Conservation (phyloP, 306 rosid genomes). For the Canavalia gladiata region DNA sequence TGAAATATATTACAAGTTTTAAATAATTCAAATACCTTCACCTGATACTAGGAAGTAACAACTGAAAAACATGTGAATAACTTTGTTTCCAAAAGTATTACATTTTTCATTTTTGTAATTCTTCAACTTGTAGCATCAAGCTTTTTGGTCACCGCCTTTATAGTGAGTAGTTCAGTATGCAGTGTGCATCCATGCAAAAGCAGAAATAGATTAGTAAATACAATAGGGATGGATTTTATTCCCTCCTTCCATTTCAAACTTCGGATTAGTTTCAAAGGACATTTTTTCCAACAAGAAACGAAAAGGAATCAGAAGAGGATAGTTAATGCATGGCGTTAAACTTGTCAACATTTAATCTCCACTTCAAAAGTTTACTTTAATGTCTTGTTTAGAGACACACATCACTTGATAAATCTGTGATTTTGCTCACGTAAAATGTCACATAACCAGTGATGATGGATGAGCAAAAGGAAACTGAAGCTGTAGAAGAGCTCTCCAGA, state of each 20-base stretch:
- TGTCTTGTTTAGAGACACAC: neutral
- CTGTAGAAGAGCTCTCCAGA: slow-evolving; percentile 70
- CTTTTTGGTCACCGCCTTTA: neutral
- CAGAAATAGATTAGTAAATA: neutral
- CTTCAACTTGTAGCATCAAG: neutral
- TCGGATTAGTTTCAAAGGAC: too few species aligned
- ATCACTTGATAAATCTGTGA: slow-evolving; percentile 17
- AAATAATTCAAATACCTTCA: slow-evolving; percentile 6
- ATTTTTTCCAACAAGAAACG: too few species aligned
- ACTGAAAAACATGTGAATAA: neutral
- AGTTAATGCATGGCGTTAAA: slow-evolving; percentile 10
- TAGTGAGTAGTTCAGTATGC: neutral
- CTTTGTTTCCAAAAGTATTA: slow-evolving; percentile 18
- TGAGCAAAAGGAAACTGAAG: slow-evolving; percentile 78
- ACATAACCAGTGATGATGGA: slow-evolving; percentile 77
- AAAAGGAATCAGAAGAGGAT: neutral
- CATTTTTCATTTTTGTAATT: neutral
- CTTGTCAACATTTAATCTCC: slow-evolving; percentile 4
- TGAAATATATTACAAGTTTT: slow-evolving; percentile 1
- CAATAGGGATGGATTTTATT: neutral
- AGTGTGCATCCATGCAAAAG: slow-evolving; percentile 1
- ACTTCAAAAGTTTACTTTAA: neutral
- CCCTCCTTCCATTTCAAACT: too few species aligned
- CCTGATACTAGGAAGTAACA: neutral
- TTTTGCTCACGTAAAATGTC: slow-evolving; percentile 48